A percentile compares a stretch with the other conserved stretches of the same genome.
phyloP scores from a whole-genome alignment of 2,329 filamentous ascomycete genomes.

The Diaporthe velutina region DNA sequence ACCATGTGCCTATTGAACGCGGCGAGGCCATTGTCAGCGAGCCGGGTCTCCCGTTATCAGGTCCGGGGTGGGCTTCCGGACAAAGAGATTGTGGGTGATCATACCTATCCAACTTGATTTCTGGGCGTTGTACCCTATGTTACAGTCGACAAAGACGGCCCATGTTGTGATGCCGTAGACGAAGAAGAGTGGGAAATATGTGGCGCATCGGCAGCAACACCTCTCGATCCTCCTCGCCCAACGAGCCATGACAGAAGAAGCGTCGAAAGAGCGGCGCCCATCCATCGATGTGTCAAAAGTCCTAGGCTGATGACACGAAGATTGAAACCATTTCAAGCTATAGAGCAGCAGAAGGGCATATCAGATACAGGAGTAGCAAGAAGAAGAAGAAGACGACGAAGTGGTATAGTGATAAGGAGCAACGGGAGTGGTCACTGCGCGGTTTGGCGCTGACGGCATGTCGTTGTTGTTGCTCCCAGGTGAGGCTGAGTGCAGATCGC shows the following conservation, averaged over 20 bases:
- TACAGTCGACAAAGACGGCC: slow-evolving; percentile 89
- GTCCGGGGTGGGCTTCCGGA: not conserved
- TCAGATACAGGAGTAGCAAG: not conserved
- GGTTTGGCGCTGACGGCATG: slow-evolving; percentile 15
- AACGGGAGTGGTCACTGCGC: not conserved
- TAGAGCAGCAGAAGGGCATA: not conserved
- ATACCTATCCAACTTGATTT: slow-evolving; percentile 70
- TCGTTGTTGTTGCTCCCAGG: slow-evolving; percentile 29
- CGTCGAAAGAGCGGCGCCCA: slow-evolving; percentile 47
- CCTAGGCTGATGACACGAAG: slow-evolving; percentile 9
- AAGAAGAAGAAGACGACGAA: not conserved
- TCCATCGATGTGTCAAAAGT: slow-evolving; percentile 39
- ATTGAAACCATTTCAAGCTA: slow-evolving; percentile 21
- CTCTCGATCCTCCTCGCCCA: slow-evolving; percentile 82
- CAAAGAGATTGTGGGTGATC: slow-evolving; percentile 42
- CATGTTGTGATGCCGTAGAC: slow-evolving; percentile 93
- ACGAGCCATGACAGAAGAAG: slow-evolving; percentile 62
- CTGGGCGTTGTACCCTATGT: slow-evolving; percentile 72
- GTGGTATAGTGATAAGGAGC: slow-evolving; percentile 3
- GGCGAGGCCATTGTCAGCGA: slow-evolving; percentile 38
- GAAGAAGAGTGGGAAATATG: slow-evolving; percentile 89
- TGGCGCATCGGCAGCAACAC: slow-evolving; percentile 82
- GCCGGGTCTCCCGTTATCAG: not conserved
- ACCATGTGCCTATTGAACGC: slow-evolving; percentile 58
- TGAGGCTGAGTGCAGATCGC: slow-evolving; percentile 33